Base-by-base conservation (phyloP, 2,329 filamentous ascomycete species). In the Colletotrichum sansevieriae region DNA sequence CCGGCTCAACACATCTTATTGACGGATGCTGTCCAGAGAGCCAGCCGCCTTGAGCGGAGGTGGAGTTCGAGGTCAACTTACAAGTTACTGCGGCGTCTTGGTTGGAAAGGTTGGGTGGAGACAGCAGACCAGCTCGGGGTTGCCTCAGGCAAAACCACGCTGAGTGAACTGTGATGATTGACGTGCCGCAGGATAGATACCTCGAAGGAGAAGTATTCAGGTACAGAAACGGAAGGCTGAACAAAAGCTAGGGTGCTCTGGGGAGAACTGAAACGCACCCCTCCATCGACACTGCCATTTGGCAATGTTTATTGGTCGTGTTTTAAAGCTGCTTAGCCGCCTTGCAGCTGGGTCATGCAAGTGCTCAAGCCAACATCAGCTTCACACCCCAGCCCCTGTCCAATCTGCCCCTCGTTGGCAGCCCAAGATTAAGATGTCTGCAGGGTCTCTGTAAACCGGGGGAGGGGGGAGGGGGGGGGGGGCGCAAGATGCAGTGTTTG, bases 291-390 rank as follows among this genome's bases (percentile, higher is more conserved):
- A 44, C 46, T 35, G 66, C 44, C 39, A 58, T 22, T 13, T 12
- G 25, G 29, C 25, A n/a, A 3, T 13, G 29, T 13, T 63, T 41
- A 71, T 71, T 71, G 68, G 70, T 2, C 35, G 52, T 57, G 60
- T 70, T 65, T 69, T 62, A 58, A 29, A 70, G 66, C 47, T 71
- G 65, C 70, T 71, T 71, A 71, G 70, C 70, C 70, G 70, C 70
- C 68, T 71, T 71, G 70, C 70, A 71, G 61, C 56, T 65, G 61
- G 68, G 52, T 62, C 61, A 71, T 71, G 70, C 70, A 69, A 71
- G 70, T 71, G 68, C 54, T 69, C 70, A 52, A 69, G 70, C 65
- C 64, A 71, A 47, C 68, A 64, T 57, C 56, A 68, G 12, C 43
- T 62, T 49, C 66, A 63, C 54, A 58, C 70, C 49, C 66, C 55